Evolutionary conservation across 2,329 filamentous ascomycete species (phyloP), one percentile per base, ranked within the genome.

Genomic region (Hymenoscyphus albidus): DNA sequence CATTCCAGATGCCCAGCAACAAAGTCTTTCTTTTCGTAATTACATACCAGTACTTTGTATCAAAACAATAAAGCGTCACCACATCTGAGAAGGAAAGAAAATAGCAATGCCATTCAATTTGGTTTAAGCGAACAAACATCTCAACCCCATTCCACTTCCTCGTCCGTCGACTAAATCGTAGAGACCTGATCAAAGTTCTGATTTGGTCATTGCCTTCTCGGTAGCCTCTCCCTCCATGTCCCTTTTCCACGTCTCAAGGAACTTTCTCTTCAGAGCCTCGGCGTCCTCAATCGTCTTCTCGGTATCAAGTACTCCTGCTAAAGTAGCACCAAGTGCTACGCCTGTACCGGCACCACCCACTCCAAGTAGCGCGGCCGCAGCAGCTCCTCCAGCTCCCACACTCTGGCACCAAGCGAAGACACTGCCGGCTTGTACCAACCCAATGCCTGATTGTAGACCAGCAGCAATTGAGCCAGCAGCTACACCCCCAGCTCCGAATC

Each of bases 401-500:
- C 73, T 74, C 62, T 74, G 71, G 66, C 70, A 74, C 71, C 70
- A 75, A 5, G 73, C 69, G 59, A 74, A 75, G 0, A 74, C 27
- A 55, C 72, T 73, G 0, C 72, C 73, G 12, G 66, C 72, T 62
- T 75, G 61, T 9, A 74, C 67, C 10, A 70, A 12, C 27, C 73
- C 72, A 16, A 73, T 65, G 13, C 67, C 62, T 5, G 71, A 65
- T 62, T 74, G 73, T 69, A 70, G 72, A 35, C 56, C 69, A 32
- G 73, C 72, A 13, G 72, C 71, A 18, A 65, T 40, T 42, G 68
- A 70, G 3, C 71, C 71, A 56, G 65, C 67, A 10, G 61, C 62
- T 18, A 70, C 70, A 2, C 72, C 72, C 16, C 64, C 40, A n/a
- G 68, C 65, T 54, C 59, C 63, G 48, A 74, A 74, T 39, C 72